These are phyloP conservation scores for Zymoseptoria ardabiliae DNA, from an alignment of 2,329 filamentous ascomycete species.

Conservation along the genomic window DNA sequence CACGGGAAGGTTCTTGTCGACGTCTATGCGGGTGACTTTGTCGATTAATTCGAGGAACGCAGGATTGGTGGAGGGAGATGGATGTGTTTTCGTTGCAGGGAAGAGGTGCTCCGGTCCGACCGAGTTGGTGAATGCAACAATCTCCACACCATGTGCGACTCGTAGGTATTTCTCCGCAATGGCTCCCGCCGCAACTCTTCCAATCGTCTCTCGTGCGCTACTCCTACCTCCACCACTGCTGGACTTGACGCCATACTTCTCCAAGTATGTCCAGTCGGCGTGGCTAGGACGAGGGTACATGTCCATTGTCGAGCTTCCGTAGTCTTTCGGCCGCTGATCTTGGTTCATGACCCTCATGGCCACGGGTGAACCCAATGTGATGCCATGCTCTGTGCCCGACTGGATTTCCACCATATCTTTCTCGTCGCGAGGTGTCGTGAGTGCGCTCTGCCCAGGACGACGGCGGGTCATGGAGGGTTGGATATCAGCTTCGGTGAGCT, in stretches of 20 bases:
- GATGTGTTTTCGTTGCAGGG: slow-evolving; percentile 60
- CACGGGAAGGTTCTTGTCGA: slow-evolving; percentile 79
- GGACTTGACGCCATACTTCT: slow-evolving; percentile 94
- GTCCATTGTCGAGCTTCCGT: slow-evolving; percentile 84
- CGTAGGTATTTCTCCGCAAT: slow-evolving; percentile 89
- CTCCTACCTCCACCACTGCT: slow-evolving; percentile 82
- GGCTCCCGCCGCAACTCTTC: slow-evolving; percentile 79
- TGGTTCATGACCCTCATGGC: slow-evolving; percentile 82
- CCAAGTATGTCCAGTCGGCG: slow-evolving; percentile 93
- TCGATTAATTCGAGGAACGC: slow-evolving; percentile 68
- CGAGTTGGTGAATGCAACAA: slow-evolving; percentile 81
- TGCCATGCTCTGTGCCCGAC: slow-evolving; percentile 82
- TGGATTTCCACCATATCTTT: slow-evolving; percentile 88
- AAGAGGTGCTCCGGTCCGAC: slow-evolving; percentile 76
- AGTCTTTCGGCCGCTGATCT: slow-evolving; percentile 88
- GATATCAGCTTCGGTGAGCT: slow-evolving; percentile 67
- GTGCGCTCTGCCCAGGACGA: slow-evolving; percentile 77
- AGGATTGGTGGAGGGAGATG: slow-evolving; percentile 65
- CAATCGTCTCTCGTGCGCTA: slow-evolving; percentile 90
- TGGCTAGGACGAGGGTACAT: slow-evolving; percentile 84
- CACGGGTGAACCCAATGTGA: slow-evolving; percentile 87
- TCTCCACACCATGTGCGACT: slow-evolving; percentile 76
- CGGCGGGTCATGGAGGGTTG: slow-evolving; percentile 91
- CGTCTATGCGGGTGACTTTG: slow-evolving; percentile 63
- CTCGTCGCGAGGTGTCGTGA: slow-evolving; percentile 89